Conservation (phyloP, 1,284 basidiomycete species). For the Sporisorium exsertum region DNA sequence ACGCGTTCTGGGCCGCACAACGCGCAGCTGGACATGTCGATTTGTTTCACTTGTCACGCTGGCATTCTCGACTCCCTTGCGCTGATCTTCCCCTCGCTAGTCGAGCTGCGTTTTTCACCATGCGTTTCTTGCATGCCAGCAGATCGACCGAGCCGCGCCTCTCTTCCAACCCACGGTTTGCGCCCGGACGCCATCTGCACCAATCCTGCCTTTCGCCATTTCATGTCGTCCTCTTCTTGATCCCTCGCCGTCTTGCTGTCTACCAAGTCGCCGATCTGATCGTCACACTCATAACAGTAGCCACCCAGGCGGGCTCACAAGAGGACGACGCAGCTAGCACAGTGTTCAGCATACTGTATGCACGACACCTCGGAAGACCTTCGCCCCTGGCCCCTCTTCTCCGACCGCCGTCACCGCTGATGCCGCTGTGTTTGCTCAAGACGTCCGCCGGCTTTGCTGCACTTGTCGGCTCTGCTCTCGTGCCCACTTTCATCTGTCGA, state of each 20-base stretch:
- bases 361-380: neutral
- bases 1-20: neutral
- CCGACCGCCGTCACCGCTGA: neutral
- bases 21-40: constrained; percentile 1
- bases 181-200: no score
- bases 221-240: no score
- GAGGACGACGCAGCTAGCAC: no score
- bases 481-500: constrained; percentile 1
- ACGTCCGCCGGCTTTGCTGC: neutral
- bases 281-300: no score
- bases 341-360: neutral
- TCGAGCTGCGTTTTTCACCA: neutral
- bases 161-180: no score
- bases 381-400: neutral
- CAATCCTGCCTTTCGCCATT: no score
- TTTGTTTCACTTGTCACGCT: neutral
- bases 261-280: no score
- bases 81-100: neutral
- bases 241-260: no score
- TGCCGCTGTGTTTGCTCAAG: neutral
- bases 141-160: neutral
- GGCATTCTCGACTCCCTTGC: neutral
- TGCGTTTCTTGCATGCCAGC: constrained; percentile 1
- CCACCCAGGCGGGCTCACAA: no score
- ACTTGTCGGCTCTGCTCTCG: no score